phyloP scores from a whole-genome alignment of 2,329 filamentous ascomycete genomes.

The Penicillium sp. region DNA sequence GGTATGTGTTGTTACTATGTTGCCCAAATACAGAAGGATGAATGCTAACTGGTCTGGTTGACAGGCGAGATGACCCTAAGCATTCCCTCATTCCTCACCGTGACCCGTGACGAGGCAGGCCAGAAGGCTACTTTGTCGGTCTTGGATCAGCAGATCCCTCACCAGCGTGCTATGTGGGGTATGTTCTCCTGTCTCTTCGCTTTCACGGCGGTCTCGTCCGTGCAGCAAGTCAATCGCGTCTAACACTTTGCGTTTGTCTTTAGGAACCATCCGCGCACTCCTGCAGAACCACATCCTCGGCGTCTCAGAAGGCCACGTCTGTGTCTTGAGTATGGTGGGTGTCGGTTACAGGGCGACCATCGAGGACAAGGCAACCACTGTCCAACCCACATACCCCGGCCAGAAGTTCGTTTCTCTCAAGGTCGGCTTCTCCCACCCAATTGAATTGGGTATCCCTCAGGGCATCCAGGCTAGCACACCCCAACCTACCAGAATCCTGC shows the following conservation, averaged over 20 bases:
- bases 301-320: constrained; percentile 93
- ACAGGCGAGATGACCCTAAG: constrained; percentile 71
- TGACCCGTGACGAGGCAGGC: constrained; percentile 64
- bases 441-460: constrained; percentile 79
- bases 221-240: background rate
- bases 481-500: constrained; percentile 83
- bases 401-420: constrained; percentile 91
- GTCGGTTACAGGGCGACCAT: constrained; percentile 92
- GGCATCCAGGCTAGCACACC: constrained; percentile 85
- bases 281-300: constrained; percentile 88
- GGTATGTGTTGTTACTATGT: constrained; percentile 51
- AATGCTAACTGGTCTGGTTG: constrained; percentile 13
- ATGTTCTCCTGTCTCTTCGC: constrained; percentile 30
- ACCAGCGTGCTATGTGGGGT: constrained; percentile 98
- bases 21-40: background rate
- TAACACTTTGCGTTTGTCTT: constrained; percentile 20
- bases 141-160: constrained; percentile 63
- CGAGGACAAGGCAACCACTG: constrained; percentile 71
- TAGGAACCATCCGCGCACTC: constrained; percentile 86
- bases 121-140: constrained; percentile 69
- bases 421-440: constrained; percentile 93
- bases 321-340: constrained; percentile 87
- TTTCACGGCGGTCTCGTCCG: background rate
- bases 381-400: constrained; percentile 65
- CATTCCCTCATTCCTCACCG: constrained; percentile 74